Conservation (phyloP, 1,139 yeast species). For the Debaryomycetaceae sp. region DNA sequence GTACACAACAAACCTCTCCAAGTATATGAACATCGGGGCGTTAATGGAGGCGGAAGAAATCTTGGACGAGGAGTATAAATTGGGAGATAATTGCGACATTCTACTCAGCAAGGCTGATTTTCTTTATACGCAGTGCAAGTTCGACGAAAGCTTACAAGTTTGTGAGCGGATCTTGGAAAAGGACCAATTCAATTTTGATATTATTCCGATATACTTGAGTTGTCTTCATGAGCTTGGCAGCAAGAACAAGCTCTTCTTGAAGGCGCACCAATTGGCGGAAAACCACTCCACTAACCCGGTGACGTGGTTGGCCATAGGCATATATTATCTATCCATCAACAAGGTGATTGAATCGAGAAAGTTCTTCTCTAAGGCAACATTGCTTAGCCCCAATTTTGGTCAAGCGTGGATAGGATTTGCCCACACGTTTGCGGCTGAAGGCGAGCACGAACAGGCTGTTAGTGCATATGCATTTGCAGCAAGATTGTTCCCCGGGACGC, state of each 20-base stretch:
- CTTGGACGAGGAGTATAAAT: slow-evolving; percentile 65
- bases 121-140: slow-evolving; percentile 73
- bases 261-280: slow-evolving; percentile 86
- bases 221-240: slow-evolving; percentile 84
- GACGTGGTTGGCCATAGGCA: slow-evolving; percentile 92
- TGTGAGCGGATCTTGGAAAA: slow-evolving; percentile 62
- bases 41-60: slow-evolving; percentile 65
- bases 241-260: slow-evolving; percentile 70
- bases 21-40: slow-evolving; percentile 57
- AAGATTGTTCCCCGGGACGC: slow-evolving; percentile 89
- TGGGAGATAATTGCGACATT: slow-evolving; percentile 67
- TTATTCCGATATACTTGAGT: slow-evolving; percentile 76
- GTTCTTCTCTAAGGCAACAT: slow-evolving; percentile 84
- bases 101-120: slow-evolving; percentile 68
- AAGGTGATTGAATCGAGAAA: slow-evolving; percentile 80
- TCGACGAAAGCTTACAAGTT: slow-evolving; percentile 66
- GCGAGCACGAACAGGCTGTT: slow-evolving; percentile 97
- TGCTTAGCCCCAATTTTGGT: slow-evolving; percentile 84
- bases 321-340: slow-evolving; percentile 74
- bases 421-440: slow-evolving; percentile 95
- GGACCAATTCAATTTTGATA: slow-evolving; percentile 70
- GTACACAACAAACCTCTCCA: slow-evolving; percentile 73
- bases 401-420: slow-evolving; percentile 99
- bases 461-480: slow-evolving; percentile 97
- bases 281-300: slow-evolving; percentile 76